These are phyloP conservation scores for Dryas alaskensis DNA, from an alignment of 306 rosid species.

Conservation along the genomic window DNA sequence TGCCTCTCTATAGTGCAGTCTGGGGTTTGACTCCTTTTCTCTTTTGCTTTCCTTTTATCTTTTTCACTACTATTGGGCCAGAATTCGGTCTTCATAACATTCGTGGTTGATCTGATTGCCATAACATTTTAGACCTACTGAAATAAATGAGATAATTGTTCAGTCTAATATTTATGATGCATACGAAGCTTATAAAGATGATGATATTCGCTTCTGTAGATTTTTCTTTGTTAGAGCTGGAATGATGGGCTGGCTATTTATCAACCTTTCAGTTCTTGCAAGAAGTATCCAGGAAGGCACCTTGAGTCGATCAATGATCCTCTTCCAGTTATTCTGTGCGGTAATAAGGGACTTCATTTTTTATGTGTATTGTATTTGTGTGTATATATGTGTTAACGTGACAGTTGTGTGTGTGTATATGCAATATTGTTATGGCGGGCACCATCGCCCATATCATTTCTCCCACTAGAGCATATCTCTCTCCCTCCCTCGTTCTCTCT, in stretches of 20 bases:
- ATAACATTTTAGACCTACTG: slow-evolving; percentile 1
- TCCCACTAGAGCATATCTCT: slow-evolving; percentile 17
- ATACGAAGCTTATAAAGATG: slow-evolving; percentile 6
- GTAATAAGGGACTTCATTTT: slow-evolving; percentile 45
- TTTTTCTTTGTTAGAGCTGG: slow-evolving; percentile 99
- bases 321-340: slow-evolving; percentile 74
- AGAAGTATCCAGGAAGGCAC: slow-evolving; percentile 61
- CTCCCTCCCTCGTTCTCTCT: not conserved
- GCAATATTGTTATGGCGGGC: not conserved
- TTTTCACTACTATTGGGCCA: not conserved
- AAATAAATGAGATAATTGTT: slow-evolving; percentile 12
- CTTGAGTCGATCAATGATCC: slow-evolving; percentile 70
- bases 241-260: slow-evolving; percentile 95
- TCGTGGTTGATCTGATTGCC: not conserved
- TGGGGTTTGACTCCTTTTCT: not conserved
- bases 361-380: not conserved
- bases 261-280: slow-evolving; percentile 76
- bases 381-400: not conserved
- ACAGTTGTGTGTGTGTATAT: not conserved
- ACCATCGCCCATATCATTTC: not conserved
- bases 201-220: slow-evolving; percentile 44
- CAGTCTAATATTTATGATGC: slow-evolving; percentile 23
- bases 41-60: not conserved
- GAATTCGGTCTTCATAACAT: not conserved
- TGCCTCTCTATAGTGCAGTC: not conserved